Evolutionary conservation across 352 stramenopile species (phyloP).

Genomic region (Aphanomyces cochlioides): DNA sequence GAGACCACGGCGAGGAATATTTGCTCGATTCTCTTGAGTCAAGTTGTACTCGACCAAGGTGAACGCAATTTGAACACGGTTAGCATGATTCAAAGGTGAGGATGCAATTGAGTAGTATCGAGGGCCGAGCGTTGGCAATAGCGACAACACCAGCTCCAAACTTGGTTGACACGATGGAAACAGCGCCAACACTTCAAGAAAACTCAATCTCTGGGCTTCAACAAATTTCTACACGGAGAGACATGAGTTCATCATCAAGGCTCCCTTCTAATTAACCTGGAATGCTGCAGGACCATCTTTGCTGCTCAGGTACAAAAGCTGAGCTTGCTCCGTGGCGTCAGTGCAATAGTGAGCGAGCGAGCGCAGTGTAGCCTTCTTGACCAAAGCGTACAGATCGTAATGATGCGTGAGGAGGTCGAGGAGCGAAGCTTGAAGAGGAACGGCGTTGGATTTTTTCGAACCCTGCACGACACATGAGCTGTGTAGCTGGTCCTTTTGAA

Average conservation of each 20-base stretch:
- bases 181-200: constrained; percentile 88
- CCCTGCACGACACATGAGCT: constrained; percentile 27
- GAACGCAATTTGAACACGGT: constrained; percentile 82
- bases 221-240: constrained; percentile 64
- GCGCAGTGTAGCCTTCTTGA: constrained; percentile 75
- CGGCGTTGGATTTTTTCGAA: constrained; percentile 40
- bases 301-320: constrained; percentile 64
- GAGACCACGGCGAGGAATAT: constrained; percentile 44
- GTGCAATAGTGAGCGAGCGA: constrained; percentile 61
- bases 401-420: constrained; percentile 67
- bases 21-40: constrained; percentile 11
- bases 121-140: constrained; percentile 86
- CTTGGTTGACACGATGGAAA: constrained; percentile 91
- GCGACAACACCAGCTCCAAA: constrained; percentile 80
- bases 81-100: constrained; percentile 77
- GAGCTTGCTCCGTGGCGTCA: constrained; percentile 55
- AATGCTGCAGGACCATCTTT: constrained; percentile 62
- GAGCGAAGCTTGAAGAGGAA: constrained; percentile 57
- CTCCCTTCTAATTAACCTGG: constrained; percentile 39
- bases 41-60: constrained; percentile 87
- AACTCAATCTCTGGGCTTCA: constrained; percentile 78
- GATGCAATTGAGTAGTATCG: constrained; percentile 95
- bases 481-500: constrained; percentile 27
- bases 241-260: constrained; percentile 2
- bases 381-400: constrained; percentile 75